These are phyloP conservation scores for Amphibolis antarctica DNA, from an alignment of 106 monocot species.

Conservation along the genomic window DNA sequence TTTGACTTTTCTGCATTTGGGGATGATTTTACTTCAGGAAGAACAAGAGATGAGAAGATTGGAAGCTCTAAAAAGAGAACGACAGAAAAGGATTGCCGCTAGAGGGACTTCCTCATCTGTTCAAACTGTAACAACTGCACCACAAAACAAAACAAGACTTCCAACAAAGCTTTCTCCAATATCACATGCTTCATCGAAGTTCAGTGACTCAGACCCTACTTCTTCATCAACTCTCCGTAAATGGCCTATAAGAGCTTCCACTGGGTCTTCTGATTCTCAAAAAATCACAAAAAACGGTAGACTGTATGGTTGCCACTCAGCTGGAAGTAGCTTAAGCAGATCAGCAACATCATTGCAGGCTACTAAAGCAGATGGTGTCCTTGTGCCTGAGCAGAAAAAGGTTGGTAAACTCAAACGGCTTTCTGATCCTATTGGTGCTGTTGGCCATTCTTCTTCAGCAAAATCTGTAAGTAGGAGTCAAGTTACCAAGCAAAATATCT, in stretches of 20 bases:
- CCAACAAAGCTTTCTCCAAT: conserved; percentile 32
- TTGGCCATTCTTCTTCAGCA: conserved; percentile 9
- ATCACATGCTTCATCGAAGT: conserved; percentile 48
- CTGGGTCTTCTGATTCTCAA: conserved; percentile 24
- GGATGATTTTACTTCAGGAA: conserved; percentile 42
- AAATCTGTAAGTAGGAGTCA: conserved; percentile 18
- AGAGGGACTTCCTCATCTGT: conserved; percentile 31
- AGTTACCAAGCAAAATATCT: conserved; percentile 16
- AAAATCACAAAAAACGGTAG: conserved; percentile 22
- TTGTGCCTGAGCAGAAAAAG: conserved; percentile 11
- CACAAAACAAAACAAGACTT: conserved; percentile 22
- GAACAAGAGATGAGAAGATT: conserved; percentile 54
- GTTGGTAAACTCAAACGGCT: conserved; percentile 35
- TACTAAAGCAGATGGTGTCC: conserved; percentile 36
- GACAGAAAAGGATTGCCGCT: conserved; percentile 86
- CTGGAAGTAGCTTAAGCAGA: conserved; percentile 21
- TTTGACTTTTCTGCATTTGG: not conserved
- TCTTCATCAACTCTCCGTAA: conserved; percentile 43
- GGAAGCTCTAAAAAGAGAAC: conserved; percentile 76
- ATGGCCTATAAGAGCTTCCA: conserved; percentile 20
- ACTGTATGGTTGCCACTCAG: conserved; percentile 9
- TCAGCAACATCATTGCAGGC: conserved; percentile 32
- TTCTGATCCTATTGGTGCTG: conserved; percentile 42
- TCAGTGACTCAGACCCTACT: conserved; percentile 43
- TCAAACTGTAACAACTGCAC: conserved; percentile 25